These are phyloP conservation scores for Phlebopus sp. DNA, from an alignment of 1,284 basidiomycete species.

Conservation along the genomic window DNA sequence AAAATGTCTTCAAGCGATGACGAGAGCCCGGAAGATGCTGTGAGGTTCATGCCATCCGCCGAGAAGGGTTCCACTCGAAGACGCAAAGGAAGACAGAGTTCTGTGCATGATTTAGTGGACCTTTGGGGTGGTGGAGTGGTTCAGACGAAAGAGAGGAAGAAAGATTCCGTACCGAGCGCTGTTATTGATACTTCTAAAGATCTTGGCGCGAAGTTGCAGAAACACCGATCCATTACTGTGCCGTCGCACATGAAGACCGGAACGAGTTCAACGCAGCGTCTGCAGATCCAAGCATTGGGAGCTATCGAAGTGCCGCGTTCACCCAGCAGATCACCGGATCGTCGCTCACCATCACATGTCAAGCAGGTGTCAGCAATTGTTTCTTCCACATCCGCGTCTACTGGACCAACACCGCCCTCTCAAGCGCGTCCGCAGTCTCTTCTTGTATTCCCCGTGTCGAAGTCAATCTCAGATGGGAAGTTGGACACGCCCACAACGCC, in stretches of 20 bases:
- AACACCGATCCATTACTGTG: conserved; percentile 17
- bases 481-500: conserved; percentile 30
- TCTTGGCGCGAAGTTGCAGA: conserved; percentile 15
- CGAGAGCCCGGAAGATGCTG: conserved; percentile 56
- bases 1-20: conserved; percentile 54
- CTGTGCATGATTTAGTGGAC: conserved; percentile 76
- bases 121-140: conserved; percentile 61
- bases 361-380: conserved; percentile 26
- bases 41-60: conserved; percentile 29
- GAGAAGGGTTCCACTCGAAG: conserved; percentile 24
- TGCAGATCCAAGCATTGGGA: conserved; percentile 21
- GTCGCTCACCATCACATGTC: conserved; percentile 26
- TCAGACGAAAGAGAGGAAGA: conserved; percentile 38
- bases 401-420: conserved; percentile 24
- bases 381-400: conserved; percentile 20
- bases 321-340: conserved; percentile 30
- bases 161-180: conserved; percentile 21
- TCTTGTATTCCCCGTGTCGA: conserved; percentile 60
- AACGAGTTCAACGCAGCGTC: conserved; percentile 32
- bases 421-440: conserved; percentile 71
- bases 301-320: conserved; percentile 23
- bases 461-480: conserved; percentile 37
- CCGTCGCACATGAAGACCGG: conserved; percentile 20
- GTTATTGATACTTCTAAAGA: conserved; percentile 20
- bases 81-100: conserved; percentile 58